Evolutionary conservation across 768 basidiomycete genomes (phyloP), one percentile per base, ranked within the genome.

Genomic region (Lactarius trivialis): DNA sequence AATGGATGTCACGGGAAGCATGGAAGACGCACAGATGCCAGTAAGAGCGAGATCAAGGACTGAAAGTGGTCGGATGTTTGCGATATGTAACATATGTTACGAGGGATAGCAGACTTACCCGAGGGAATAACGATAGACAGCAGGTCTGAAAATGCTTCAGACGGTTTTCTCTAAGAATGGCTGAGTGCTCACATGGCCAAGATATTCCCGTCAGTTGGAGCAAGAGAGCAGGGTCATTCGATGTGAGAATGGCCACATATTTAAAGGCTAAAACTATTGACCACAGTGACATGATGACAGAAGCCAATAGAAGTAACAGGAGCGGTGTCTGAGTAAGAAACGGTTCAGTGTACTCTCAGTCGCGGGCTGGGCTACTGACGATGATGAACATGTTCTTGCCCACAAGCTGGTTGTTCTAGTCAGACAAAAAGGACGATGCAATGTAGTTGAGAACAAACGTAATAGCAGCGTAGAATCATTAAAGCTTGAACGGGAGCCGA

Each of bases 391-490:
- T 28, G 37, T 63, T 63, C 53, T 34, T 28, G n/a, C 37, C 30
- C 17, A 59, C 45, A 8, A 55, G 45, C 62, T 63, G 30, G 21
- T 28, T 24, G 7, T 19, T 50, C 32, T 12, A 37, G 21, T 63
- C 30, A 59, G 43, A 52, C 26, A 11, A 7, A 19, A 15, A 14
- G 9, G 3, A 7, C 7, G 12, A 24, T 21, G 32, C 7, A 21
- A 55, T 19, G n/a, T 28, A 19, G 30, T 33, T n/a, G 5, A 41
- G 32, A 14, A 59, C 62, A 24, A 36, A 63, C 62, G 41, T 63
- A 8, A 55, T 63, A 59, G 26, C 62, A 63, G 0, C 57, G 62
- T 37, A 45, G 48, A n/a, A 63, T 49, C 62, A 63, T 59, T 30
- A 55, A 37, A 15, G 45, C 37, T 2, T 63, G 62, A 30, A 63